Evolutionary conservation across 2,329 filamentous ascomycete genomes (phyloP).

Genomic region (Fusarium devonianum): DNA sequence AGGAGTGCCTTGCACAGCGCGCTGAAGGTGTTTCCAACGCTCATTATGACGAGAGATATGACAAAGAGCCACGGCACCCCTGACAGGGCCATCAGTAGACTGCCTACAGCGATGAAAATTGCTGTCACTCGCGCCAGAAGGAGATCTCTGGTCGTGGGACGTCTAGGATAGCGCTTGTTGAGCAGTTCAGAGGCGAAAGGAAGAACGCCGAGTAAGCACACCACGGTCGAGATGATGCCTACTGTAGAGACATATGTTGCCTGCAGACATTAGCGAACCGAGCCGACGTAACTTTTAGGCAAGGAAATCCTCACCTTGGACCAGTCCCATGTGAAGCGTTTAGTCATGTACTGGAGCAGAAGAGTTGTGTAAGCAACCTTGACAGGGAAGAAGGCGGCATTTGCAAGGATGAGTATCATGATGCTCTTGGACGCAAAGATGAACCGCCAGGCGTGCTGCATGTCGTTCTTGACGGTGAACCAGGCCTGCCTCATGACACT

Average conservation of each 20-base stretch:
- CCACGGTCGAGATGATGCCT: constrained; percentile 48
- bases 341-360: constrained; percentile 61
- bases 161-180: constrained; percentile 41
- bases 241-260: constrained; percentile 53
- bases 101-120: constrained; percentile 43
- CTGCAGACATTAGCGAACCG: no score
- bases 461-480: constrained; percentile 42
- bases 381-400: constrained; percentile 40
- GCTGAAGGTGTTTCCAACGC: constrained; percentile 54
- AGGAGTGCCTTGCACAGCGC: constrained; percentile 57
- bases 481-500: constrained; percentile 32
- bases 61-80: constrained; percentile 47
- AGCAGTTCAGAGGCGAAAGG: constrained; percentile 47
- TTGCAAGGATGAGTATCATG: constrained; percentile 49
- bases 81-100: constrained; percentile 50
- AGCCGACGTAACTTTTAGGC: no score
- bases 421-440: constrained; percentile 50
- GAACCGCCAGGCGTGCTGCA: constrained; percentile 50
- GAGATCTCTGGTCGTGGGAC: constrained; percentile 50
- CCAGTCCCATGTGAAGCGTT: constrained; percentile 59
- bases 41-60: constrained; percentile 53
- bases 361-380: constrained; percentile 45
- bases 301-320: constrained; percentile 44
- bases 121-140: constrained; percentile 48
- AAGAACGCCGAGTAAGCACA: constrained; percentile 50